Conservation (phyloP, 108 stramenopile genomes). For the Fragilariopsis cylindrus region DNA sequence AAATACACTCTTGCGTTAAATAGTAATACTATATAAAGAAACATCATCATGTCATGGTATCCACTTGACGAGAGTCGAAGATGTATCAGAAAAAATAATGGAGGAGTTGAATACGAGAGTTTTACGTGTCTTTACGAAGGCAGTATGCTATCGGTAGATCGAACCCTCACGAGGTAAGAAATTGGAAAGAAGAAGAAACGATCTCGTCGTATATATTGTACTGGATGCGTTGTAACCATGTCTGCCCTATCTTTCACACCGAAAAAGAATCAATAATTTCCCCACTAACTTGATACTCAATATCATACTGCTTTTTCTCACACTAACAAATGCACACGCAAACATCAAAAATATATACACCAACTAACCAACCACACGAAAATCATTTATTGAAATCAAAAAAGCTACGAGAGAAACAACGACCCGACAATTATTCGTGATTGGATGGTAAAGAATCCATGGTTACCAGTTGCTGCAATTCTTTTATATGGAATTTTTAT, state of each 20-base stretch:
- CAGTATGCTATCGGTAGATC: constrained; percentile 9
- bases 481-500: constrained; percentile 39
- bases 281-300: too few species aligned
- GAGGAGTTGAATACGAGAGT: constrained; percentile 30
- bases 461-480: constrained; percentile 40
- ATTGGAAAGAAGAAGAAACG: too few species aligned
- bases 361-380: too few species aligned
- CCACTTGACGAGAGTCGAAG: constrained; percentile 16
- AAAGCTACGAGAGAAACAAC: constrained; percentile 44
- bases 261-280: too few species aligned
- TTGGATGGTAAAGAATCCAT: constrained; percentile 53
- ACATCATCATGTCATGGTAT: constrained; percentile 33
- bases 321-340: not conserved
- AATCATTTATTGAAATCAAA: too few species aligned
- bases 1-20: not conserved
- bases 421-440: constrained; percentile 44
- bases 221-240: too few species aligned
- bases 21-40: constrained; percentile 4
- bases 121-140: constrained; percentile 33
- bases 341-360: too few species aligned
- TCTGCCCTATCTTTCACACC: too few species aligned
- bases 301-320: not conserved
- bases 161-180: constrained; percentile 3
- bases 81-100: constrained; percentile 22
- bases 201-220: too few species aligned